Percentiles rank a stretch among this genome's conserved stretches.
Conservation (phyloP, 2,329 filamentous ascomycete genomes). For the Pseudogymnoascus sp. region DNA sequence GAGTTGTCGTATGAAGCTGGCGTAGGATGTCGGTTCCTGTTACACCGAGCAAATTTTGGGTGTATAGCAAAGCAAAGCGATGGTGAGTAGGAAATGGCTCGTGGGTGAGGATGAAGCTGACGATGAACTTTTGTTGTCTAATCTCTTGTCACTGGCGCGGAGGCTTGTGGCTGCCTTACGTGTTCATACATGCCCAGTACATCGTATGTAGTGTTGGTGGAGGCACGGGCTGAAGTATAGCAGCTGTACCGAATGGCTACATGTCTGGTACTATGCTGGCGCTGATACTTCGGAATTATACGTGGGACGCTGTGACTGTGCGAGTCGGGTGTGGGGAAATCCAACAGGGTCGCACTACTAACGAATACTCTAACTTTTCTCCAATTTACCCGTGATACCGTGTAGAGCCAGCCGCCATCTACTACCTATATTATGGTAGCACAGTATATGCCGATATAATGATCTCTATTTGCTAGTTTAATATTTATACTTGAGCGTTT, state of each 20-base stretch:
- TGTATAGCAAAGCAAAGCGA: neutral
- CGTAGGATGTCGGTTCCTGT: neutral
- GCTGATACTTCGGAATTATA: neutral
- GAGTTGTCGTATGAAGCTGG: neutral
- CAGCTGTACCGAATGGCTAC: neutral
- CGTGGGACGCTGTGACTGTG: neutral
- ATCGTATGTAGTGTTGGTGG: neutral
- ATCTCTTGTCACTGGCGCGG: slow-evolving; percentile 1
- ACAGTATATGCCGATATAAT: neutral
- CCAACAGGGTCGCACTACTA: neutral
- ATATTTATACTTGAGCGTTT: neutral
- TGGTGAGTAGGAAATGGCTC: neutral
- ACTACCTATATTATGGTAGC: no score
- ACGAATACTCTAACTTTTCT: neutral
- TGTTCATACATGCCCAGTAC: neutral
- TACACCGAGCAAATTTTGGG: neutral
- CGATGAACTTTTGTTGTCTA: neutral
- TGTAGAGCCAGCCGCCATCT: neutral
- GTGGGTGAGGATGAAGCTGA: neutral
- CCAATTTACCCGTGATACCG: neutral
- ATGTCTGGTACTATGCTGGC: neutral
- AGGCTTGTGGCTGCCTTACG: neutral
- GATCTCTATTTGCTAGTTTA: neutral
- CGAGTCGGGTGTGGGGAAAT: neutral
- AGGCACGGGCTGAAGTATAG: neutral